phyloP scores from a whole-genome alignment of 495 filamentous ascomycete genomes.

The Elaphomyces granulatus region DNA sequence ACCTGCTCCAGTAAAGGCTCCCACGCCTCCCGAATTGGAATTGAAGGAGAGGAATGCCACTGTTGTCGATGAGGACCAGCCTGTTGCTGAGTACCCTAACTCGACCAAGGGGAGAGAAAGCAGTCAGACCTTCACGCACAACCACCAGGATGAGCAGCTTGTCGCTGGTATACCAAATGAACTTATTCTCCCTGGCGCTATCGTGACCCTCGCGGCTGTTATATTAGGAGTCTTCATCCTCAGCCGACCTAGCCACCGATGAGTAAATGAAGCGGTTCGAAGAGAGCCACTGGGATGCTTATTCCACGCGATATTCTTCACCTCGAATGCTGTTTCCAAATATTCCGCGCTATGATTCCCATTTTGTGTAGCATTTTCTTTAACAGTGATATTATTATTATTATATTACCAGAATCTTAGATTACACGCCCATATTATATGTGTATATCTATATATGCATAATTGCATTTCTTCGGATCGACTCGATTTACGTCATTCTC shows the following conservation, averaged over 20 bases:
- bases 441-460: no score
- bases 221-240: constrained; percentile 91
- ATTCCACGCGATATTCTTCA: neutral
- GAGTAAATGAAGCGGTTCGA: constrained; percentile 10
- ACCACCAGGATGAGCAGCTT: constrained; percentile 53
- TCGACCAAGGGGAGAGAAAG: constrained; percentile 18
- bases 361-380: no score
- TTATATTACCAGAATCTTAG: no score
- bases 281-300: constrained; percentile 4
- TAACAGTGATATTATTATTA: no score
- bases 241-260: constrained; percentile 57
- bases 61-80: constrained; percentile 29
- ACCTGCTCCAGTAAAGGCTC: constrained; percentile 39
- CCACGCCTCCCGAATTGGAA: constrained; percentile 41
- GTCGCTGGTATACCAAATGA: constrained; percentile 93
- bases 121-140: constrained; percentile 22
- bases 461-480: no score
- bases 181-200: constrained; percentile 79
- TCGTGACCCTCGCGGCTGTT: constrained; percentile 86
- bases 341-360: no score
- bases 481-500: no score
- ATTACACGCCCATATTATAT: no score
- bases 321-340: no score
- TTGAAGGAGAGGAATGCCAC: constrained; percentile 43
- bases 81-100: constrained; percentile 44